Evolutionary conservation across 441 rosid genomes (phyloP).

Genomic region (Corymbia citriodora): DNA sequence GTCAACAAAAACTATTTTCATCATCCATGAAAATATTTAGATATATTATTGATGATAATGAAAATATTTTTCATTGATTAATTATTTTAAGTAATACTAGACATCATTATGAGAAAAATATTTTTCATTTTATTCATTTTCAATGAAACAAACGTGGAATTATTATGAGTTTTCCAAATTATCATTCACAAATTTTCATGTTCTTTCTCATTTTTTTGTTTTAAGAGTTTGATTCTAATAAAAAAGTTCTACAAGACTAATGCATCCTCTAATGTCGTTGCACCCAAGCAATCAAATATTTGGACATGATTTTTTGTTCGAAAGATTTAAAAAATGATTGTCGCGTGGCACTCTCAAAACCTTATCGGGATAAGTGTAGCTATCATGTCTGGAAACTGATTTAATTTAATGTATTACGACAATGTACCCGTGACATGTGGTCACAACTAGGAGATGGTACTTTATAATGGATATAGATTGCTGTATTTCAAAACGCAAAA

Average conservation of each 20-base stretch:
- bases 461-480: background rate
- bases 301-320: background rate
- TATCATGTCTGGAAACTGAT: background rate
- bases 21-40: background rate
- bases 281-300: background rate
- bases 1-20: background rate
- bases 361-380: background rate
- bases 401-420: background rate
- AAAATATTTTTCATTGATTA: background rate
- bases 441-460: background rate
- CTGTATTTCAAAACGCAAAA: background rate
- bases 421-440: background rate
- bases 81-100: background rate
- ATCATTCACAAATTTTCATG: background rate
- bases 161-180: too few relatives aligned
- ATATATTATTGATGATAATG: background rate
- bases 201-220: background rate
- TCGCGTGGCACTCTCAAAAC: background rate
- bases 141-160: rapidly evolving
- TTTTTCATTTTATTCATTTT: background rate
- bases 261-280: background rate
- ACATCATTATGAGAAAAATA: background rate
- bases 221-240: background rate
- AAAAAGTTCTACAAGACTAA: background rate
- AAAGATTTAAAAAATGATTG: background rate